Evolutionary conservation across 1,284 basidiomycete genomes (phyloP).

Genomic region (Pseudozyma sp.): DNA sequence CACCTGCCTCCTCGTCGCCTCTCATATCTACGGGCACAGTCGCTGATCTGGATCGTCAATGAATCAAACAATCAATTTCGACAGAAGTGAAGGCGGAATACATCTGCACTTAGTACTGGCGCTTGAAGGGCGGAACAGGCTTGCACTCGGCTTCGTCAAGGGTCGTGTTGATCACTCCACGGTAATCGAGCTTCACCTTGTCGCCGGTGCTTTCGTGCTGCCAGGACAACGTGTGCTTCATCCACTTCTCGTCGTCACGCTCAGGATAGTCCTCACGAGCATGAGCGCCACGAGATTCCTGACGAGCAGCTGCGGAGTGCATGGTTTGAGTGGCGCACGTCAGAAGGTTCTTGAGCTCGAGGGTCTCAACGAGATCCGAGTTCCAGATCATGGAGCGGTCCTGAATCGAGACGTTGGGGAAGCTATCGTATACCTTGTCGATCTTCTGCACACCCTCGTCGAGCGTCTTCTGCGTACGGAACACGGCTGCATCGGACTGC

Average conservation of each 20-base stretch:
- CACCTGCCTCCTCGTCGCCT: too few species aligned
- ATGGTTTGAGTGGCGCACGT: slow-evolving; percentile 97
- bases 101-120: slow-evolving; percentile 47
- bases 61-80: too few species aligned
- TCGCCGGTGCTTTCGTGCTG: slow-evolving; percentile 71
- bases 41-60: too few species aligned
- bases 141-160: slow-evolving; percentile 96
- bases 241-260: slow-evolving; percentile 78
- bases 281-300: slow-evolving; percentile 97
- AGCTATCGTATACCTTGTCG: slow-evolving; percentile 85
- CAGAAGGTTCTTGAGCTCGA: slow-evolving; percentile 95
- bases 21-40: too few species aligned
- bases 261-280: slow-evolving; percentile 93
- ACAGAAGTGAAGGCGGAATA: too few species aligned
- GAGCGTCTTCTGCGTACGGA: slow-evolving; percentile 86
- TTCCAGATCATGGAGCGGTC: slow-evolving; percentile 98
- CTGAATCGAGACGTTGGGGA: slow-evolving; percentile 91
- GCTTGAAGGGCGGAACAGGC: slow-evolving; percentile 67
- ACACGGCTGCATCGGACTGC: slow-evolving; percentile 76
- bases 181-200: slow-evolving; percentile 89
- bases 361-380: slow-evolving; percentile 89
- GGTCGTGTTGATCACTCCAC: slow-evolving; percentile 83
- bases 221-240: slow-evolving; percentile 64
- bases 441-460: slow-evolving; percentile 93
- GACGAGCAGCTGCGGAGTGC: slow-evolving; percentile 90